Base-by-base conservation (phyloP, 1,284 basidiomycete species). In the Pseudozyma thailandica region DNA sequence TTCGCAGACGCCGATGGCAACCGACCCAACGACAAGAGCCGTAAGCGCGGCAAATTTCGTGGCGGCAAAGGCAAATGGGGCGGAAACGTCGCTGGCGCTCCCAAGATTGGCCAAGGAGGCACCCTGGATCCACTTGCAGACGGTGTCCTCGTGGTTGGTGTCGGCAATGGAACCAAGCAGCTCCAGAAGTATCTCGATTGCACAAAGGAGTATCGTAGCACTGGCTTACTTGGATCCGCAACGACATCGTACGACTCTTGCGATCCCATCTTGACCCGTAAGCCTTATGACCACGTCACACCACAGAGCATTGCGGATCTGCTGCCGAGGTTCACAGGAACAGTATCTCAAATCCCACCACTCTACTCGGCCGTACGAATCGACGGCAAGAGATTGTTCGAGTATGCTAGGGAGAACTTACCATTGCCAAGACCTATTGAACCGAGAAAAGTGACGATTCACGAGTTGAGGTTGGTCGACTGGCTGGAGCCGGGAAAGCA, bases 41-140 rank as follows among this genome's bases (percentile, higher is more conserved):
- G 72, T 15, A 59, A 74, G 27, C 60, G 61, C 7, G 68, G 61
- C 46, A 71, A 57, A 28, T 71, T 64, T 21, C 56, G 68, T 42
- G 55, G 66, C 25, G 66, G 70, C 8, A 59, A 66, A 12, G 46
- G 48, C 37, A 78, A 76, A 44, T 72, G 69, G 47, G 64, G 69
- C 3, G 73, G 71, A 16, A 61, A 54, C 16, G 54, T 68, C n/a
- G 49, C 54, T 26, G 63, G 65, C 16, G 74, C 77, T 10, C 81
- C 80, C 45, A 95, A 95, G 84, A 87, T 94, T 44, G 93, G 93
- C 1, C 92, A 94, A 84, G 93, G 93, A 43, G 94, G 94, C 16
- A 99, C 96, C 3, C 86, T 99, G 43, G 96, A 99, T 85, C 96
- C 96, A 12, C 87, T 98, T 18, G 96, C 96, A n/a, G 91, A 93